These are phyloP conservation scores for Boletus reticuloceps DNA, from an alignment of 768 basidiomycete species.

Conservation along the genomic window DNA sequence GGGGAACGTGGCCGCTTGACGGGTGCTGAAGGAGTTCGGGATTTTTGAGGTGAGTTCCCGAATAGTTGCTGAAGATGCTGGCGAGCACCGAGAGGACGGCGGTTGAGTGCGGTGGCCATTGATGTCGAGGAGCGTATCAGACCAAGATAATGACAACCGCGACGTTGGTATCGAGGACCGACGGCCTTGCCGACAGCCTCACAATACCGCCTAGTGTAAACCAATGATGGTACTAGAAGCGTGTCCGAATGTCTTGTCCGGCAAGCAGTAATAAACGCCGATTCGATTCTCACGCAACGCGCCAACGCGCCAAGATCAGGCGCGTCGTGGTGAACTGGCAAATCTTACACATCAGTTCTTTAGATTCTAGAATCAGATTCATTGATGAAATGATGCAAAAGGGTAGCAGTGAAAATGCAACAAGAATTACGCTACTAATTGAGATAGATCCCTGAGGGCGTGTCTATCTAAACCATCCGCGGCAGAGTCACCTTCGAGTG, in stretches of 20 bases:
- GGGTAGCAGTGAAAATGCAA: not conserved
- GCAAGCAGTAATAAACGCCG: constrained; percentile 6
- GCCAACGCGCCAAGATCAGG: constrained; percentile 13
- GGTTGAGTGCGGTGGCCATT: constrained; percentile 46
- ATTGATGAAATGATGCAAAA: not conserved
- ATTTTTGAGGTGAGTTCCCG: constrained; percentile 35
- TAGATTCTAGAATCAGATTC: not conserved
- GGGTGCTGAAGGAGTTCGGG: constrained; percentile 32
- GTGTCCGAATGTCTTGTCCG: not conserved
- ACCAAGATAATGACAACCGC: constrained; percentile 3
- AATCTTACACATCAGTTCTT: not conserved
- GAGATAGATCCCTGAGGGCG: constrained; percentile 23
- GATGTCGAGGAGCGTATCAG: not conserved
- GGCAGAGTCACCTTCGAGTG: constrained; percentile 7
- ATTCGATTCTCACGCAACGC: constrained; percentile 25
- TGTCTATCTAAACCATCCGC: constrained; percentile 20
- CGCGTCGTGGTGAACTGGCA: constrained; percentile 14
- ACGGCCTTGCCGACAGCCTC: not conserved
- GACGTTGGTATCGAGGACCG: not conserved
- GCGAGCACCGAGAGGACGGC: constrained; percentile 48
- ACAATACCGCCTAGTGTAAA: not conserved
- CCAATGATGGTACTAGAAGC: not conserved
- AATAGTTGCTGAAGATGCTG: constrained; percentile 36
- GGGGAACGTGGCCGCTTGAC: constrained; percentile 52
- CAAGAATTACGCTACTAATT: constrained; percentile 15